A percentile compares a stretch with the other conserved stretches of the same genome.
phyloP scores from a whole-genome alignment of 106 monocot species.

The Platanthera guangdongensis region DNA sequence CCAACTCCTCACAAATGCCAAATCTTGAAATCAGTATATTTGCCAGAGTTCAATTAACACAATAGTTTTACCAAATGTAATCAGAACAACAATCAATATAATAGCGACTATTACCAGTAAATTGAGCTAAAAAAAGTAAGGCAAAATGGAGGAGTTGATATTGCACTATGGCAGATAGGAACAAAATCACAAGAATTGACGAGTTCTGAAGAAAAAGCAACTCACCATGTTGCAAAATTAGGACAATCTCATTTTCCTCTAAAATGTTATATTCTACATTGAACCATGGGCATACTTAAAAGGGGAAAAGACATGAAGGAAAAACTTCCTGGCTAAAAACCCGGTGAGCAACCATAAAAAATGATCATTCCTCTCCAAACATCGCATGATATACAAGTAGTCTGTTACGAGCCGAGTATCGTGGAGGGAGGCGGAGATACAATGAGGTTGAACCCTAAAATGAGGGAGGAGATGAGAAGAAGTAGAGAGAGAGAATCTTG shows the following conservation, averaged over 20 bases:
- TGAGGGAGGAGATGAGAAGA: too few relatives aligned
- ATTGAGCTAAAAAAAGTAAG: neutral
- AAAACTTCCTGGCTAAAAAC: constrained; percentile 7
- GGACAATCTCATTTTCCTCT: constrained; percentile 9
- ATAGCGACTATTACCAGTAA: neutral
- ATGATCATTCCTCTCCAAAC: constrained; percentile 15
- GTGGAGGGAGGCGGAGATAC: too few relatives aligned
- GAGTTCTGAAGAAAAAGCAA: constrained; percentile 18
- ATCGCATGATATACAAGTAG: constrained; percentile 4
- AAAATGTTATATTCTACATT: constrained; percentile 21
- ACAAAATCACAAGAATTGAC: neutral
- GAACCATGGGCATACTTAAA: constrained; percentile 22
- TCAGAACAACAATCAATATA: neutral
- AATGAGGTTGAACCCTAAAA: too few relatives aligned
- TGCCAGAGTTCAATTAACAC: neutral
- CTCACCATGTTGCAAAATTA: constrained; percentile 15
- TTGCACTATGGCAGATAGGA: neutral
- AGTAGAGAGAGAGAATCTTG: too few relatives aligned
- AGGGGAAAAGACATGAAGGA: neutral
- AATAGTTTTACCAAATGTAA: constrained; percentile 1
- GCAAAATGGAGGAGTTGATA: constrained; percentile 3
- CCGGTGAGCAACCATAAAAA: constrained; percentile 10
- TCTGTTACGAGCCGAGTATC: too few relatives aligned
- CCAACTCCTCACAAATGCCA: neutral
- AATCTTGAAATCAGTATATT: neutral